Percentiles rank a stretch among this genome's conserved stretches.
Conservation (phyloP, 495 filamentous ascomycete genomes). For the Hyphodiscus hymeniophilus region DNA sequence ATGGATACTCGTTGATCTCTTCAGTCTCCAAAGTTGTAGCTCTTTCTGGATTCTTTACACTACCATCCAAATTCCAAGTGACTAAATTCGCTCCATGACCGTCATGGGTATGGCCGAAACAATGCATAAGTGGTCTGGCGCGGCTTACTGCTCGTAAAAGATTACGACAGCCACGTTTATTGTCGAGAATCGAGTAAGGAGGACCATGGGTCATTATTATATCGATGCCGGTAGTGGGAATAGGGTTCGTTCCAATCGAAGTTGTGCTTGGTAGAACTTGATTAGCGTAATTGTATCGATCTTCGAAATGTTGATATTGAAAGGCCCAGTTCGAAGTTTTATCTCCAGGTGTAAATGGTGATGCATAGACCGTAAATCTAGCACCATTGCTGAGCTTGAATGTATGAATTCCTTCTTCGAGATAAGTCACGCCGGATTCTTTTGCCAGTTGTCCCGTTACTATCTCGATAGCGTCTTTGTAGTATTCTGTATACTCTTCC, state of each 20-base stretch:
- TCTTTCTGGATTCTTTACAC: slow-evolving; percentile 32
- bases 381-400: slow-evolving; percentile 53
- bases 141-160: slow-evolving; percentile 49
- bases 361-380: slow-evolving; percentile 56
- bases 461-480: slow-evolving; percentile 24
- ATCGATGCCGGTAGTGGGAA: slow-evolving; percentile 47
- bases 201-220: slow-evolving; percentile 72
- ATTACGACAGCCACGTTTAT: slow-evolving; percentile 45
- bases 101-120: slow-evolving; percentile 72
- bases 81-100: slow-evolving; percentile 60
- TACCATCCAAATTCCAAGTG: slow-evolving; percentile 37
- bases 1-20: slow-evolving; percentile 38
- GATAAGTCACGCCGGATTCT: slow-evolving; percentile 46
- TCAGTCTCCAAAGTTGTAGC: slow-evolving; percentile 32
- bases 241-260: slow-evolving; percentile 25
- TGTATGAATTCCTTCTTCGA: slow-evolving; percentile 55
- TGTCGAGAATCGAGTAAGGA: slow-evolving; percentile 50
- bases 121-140: slow-evolving; percentile 50
- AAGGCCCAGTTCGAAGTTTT: slow-evolving; percentile 58
- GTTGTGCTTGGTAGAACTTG: slow-evolving; percentile 11
- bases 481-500: slow-evolving; percentile 13
- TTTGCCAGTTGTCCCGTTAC: slow-evolving; percentile 39
- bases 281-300: slow-evolving; percentile 29
- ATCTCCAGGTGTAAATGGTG: slow-evolving; percentile 59
- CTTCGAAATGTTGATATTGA: slow-evolving; percentile 43